Conservation (phyloP, 164 flowering plant genomes). For the Berberis thunbergii region DNA sequence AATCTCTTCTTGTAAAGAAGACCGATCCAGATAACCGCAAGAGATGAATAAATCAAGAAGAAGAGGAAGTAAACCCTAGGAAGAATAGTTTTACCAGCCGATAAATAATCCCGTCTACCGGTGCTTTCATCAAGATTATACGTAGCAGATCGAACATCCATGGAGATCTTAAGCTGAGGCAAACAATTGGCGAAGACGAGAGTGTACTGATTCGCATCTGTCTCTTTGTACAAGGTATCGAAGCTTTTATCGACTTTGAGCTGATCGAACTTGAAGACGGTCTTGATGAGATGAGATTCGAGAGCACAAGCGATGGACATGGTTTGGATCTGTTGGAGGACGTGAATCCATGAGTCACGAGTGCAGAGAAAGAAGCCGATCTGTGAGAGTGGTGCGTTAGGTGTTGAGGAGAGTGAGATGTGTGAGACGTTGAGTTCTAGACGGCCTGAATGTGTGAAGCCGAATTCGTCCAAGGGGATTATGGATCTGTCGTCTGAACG, state of each 20-base stretch:
- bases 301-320: background rate
- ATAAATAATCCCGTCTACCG: background rate
- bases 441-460: slow-evolving; percentile 71
- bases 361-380: background rate
- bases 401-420: slow-evolving; percentile 29
- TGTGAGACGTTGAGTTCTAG: slow-evolving; percentile 62
- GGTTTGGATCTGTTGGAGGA: background rate
- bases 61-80: too few species aligned
- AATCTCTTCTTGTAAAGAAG: background rate
- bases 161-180: background rate
- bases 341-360: background rate
- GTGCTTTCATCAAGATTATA: background rate
- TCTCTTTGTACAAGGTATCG: background rate
- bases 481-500: slow-evolving; percentile 55
- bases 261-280: background rate
- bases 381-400: background rate
- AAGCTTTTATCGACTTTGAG: background rate
- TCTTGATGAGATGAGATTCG: background rate
- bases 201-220: background rate
- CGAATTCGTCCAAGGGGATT: slow-evolving; percentile 86
- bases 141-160: background rate
- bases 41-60: background rate
- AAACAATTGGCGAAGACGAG: background rate
- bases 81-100: background rate
- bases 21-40: background rate